Base-by-base conservation (phyloP, 495 filamentous ascomycete genomes). In the Penicillium pulvis region DNA sequence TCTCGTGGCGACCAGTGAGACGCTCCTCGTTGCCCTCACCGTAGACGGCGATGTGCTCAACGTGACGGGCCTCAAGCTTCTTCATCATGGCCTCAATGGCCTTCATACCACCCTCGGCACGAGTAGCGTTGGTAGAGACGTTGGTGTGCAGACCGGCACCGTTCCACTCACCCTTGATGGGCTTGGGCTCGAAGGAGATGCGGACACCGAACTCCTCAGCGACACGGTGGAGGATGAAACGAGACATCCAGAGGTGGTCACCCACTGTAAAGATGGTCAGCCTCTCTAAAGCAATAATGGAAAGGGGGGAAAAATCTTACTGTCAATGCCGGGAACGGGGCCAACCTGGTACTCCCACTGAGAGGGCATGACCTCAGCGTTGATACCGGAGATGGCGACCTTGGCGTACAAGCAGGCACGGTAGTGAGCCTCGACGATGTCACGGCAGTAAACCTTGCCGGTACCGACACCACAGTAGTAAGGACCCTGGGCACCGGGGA, bases 331-430 rank as follows among this genome's bases (percentile, higher is more conserved):
- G 42, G 80, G 71, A 80, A 93, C 97, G 62, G 95, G 95, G 60
- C 95, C 94, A 69, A 98, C 90, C 77, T 98, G 94, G 89, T 92
- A 98, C 80, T 98, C 94, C 94, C 94, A 98, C 76, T 98, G 94
- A 59, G 90, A 92, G 56, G 94, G 92, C 87, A 97, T 93, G 71
- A 98, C 94, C 86, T 98, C 94, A 50, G 94, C 94, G 79, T 98
- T 98, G 81, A 93, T 97, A 77, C 94, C 94, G 33, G 94, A 96
- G 78, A 98, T 97, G 69, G 92, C 87, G 76, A 98, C 83, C 64
- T 88, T 88, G 58, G 93, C 85, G 75, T 88, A 96, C 75, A 98
- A 65, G 84, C 94, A 98, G 64, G 91, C 92, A 77, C 93, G 93
- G 88, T 96, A 97, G 83, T 98, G 94, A 57, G 94, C 90, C 80